Evolutionary conservation across 2,329 filamentous ascomycete species (phyloP).

Genomic region (Purpureocillium takamizusanense): DNA sequence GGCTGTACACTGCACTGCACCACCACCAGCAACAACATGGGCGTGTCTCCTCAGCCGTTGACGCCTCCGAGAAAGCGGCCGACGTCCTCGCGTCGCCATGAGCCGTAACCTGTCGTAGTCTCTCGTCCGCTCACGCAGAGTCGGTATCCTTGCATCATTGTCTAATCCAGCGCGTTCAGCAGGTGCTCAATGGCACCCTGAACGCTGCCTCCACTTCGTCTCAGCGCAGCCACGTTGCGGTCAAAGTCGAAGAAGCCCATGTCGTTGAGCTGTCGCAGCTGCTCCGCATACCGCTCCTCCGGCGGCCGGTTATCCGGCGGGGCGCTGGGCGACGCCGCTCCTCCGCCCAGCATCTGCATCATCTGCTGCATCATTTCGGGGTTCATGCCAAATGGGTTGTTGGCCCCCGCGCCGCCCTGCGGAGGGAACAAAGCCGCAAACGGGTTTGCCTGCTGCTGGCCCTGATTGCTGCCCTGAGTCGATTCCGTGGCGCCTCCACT

Average conservation of each 20-base stretch:
- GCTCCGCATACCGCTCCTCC: conserved; percentile 85
- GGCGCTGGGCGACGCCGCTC: conserved; percentile 30
- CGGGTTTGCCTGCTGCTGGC: conserved; percentile 47
- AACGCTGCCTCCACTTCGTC: conserved; percentile 85
- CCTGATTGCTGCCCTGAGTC: conserved; percentile 16
- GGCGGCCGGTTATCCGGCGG: conserved; percentile 79
- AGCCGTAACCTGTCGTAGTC: no score
- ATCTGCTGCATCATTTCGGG: conserved; percentile 48
- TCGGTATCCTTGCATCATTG: neutral
- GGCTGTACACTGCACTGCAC: no score
- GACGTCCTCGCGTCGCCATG: no score
- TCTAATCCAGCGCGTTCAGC: conserved; percentile 27
- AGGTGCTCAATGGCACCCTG: conserved; percentile 82
- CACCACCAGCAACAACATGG: no score
- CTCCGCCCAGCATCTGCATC: conserved; percentile 36
- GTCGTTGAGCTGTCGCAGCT: conserved; percentile 88
- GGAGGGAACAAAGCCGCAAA: conserved; percentile 55
- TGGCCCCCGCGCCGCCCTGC: conserved; percentile 20
- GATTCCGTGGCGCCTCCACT: conserved; percentile 12
- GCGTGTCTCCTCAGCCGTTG: no score
- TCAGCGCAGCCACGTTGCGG: conserved; percentile 76
- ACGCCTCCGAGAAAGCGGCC: no score
- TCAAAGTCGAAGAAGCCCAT: conserved; percentile 99
- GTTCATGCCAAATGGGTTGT: conserved; percentile 37
- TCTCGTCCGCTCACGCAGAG: no score